Percentiles rank a stretch among this genome's conserved stretches.
phyloP scores from a whole-genome alignment of 192 early-diverging fungal genomes.

The Rhizoclosmatium sp. region DNA sequence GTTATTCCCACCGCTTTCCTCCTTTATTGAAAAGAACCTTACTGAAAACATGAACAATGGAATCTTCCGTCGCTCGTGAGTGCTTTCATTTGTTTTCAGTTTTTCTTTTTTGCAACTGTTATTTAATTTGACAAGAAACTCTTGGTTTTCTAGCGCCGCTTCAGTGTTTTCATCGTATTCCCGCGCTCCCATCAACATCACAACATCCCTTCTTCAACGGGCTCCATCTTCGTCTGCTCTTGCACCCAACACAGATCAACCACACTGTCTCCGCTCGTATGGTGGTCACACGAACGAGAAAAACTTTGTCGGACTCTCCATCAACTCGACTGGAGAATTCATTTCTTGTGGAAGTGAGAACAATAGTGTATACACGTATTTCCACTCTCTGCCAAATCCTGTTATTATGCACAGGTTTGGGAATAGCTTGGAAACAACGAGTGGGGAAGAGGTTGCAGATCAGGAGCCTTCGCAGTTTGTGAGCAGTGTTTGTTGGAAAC shows the following conservation, averaged over 20 bases:
- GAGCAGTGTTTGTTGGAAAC: slow-evolving; percentile 91
- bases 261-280: slow-evolving; percentile 73
- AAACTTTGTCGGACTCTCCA: slow-evolving; percentile 95
- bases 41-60: slow-evolving; percentile 13
- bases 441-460: slow-evolving; percentile 59
- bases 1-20: slow-evolving; percentile 26
- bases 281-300: slow-evolving; percentile 91
- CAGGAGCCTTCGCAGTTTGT: slow-evolving; percentile 82
- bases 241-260: not conserved
- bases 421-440: slow-evolving; percentile 66
- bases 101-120: not conserved
- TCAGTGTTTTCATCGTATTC: not conserved
- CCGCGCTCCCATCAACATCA: not conserved
- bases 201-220: not conserved
- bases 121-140: not conserved
- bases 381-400: slow-evolving; percentile 75
- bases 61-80: slow-evolving; percentile 24
- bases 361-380: slow-evolving; percentile 88
- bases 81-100: slow-evolving; percentile 1
- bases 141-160: slow-evolving; percentile 7
- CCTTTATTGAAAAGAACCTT: slow-evolving; percentile 30
- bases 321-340: slow-evolving; percentile 75
- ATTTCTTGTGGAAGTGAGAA: slow-evolving; percentile 94
- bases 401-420: slow-evolving; percentile 82
- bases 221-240: not conserved